A percentile compares a stretch with the other conserved stretches of the same genome.
Evolutionary conservation across 768 basidiomycete genomes (phyloP).

Genomic region (Trametes cubensis): DNA sequence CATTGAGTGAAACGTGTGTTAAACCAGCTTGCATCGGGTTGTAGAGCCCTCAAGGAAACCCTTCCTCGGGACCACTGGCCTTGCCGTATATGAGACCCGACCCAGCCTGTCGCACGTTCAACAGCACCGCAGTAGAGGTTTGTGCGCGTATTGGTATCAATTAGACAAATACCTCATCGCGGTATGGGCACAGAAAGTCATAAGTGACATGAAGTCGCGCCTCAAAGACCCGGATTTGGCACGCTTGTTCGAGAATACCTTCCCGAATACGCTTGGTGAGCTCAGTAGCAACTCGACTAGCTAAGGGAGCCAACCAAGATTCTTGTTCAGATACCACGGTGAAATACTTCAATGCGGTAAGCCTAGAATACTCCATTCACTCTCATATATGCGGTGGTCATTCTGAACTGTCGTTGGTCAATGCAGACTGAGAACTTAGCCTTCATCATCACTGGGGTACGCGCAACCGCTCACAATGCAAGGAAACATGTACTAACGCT

Average conservation of each 20-base stretch:
- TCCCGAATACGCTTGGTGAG: conserved; percentile 79
- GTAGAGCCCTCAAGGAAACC: conserved; percentile 61
- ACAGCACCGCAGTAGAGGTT: conserved; percentile 75
- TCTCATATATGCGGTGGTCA: not conserved
- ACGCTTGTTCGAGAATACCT: conserved; percentile 79
- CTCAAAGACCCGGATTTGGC: conserved; percentile 80
- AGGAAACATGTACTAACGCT: not conserved
- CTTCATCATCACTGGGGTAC: conserved; percentile 78
- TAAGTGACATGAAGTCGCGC: conserved; percentile 69
- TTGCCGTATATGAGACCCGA: conserved; percentile 76
- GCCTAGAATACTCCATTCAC: conserved; percentile 6
- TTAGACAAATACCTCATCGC: not conserved
- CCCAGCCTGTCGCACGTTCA: conserved; percentile 73
- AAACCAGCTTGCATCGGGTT: conserved; percentile 19
- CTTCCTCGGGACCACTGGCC: conserved; percentile 60
- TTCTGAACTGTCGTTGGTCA: not conserved
- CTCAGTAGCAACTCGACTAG: not conserved
- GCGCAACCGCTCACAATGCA: conserved; percentile 25
- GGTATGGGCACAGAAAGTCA: conserved; percentile 55
- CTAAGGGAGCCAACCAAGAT: no score
- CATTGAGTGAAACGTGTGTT: not conserved
- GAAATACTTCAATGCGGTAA: conserved; percentile 68
- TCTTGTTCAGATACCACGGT: conserved; percentile 67
- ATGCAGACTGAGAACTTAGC: conserved; percentile 65
- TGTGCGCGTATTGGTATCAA: not conserved